Base-by-base conservation (phyloP, 495 filamentous ascomycete genomes). In the Penicillium tannophilum region DNA sequence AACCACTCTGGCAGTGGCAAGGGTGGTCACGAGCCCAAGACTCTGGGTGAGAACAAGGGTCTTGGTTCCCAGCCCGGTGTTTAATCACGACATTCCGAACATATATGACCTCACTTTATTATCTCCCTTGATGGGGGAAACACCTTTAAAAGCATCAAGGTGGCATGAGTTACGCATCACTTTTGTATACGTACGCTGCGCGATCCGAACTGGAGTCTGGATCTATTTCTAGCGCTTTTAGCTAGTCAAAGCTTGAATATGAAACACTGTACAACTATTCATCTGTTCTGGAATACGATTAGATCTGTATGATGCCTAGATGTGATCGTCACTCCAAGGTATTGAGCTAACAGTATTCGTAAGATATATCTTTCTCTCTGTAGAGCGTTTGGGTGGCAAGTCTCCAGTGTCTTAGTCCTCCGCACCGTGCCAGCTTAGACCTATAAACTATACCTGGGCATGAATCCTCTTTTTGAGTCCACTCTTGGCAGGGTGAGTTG, bases 21-120 rank as follows among this genome's bases (percentile, higher is more conserved):
- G 68, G 76, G 76, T 6, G 73, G 73, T 14, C 75, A 76, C 50
- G 74, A 77, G 41, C 75, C 76, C 17, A 76, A 74, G 59, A 61
- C 70, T 1, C 45, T 75, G 9, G 76, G 76, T 11, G 68, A 76
- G 53, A 59, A 73, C 6, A 77, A 79, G 70, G 76, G 76, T 1
- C 23, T 63, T 0, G 70, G 72, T 33, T 66, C 71, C 35, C 64
- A 67, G 35, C 60, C 60, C 23, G 49, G 52, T 4, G 58, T 58
- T 23, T 64, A 54, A 51, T 43, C 30, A 4, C 19, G 33, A 44
- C 45, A 45, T 35, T 19, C 17, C 10, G 12, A 11, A 14, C 19
- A 35, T 56, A 23, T 33, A 48, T 33, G 6, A 35, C 46, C 33
- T 23, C 12, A 47, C 23, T 7, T 26, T 19, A 11, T 23, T 3